Conservation (phyloP, 768 basidiomycete species). For the Pleurotus giganteus region DNA sequence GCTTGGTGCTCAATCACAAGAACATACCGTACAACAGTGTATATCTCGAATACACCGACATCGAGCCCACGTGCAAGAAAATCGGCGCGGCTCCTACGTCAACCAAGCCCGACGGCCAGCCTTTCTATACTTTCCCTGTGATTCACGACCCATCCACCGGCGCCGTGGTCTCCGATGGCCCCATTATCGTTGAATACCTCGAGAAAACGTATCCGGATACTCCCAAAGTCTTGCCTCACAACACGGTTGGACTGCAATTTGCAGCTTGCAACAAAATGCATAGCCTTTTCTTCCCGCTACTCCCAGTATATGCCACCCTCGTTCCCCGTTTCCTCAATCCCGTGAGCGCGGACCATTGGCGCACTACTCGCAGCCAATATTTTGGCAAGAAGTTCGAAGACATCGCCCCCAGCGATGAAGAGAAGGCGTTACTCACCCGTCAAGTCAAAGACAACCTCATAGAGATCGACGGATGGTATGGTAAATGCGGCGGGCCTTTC, state of each 20-base stretch:
- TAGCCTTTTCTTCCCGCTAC: neutral
- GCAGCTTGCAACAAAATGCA: neutral
- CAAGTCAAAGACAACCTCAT: neutral
- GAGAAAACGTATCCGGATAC: constrained; percentile 37
- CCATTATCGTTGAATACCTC: constrained; percentile 37
- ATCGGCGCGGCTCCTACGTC: constrained; percentile 29
- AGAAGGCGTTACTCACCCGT: neutral
- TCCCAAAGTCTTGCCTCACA: neutral
- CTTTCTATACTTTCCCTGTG: constrained; percentile 34
- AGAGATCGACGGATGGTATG: neutral
- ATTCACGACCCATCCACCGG: constrained; percentile 38
- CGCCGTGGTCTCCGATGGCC: constrained; percentile 31
- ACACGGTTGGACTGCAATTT: neutral
- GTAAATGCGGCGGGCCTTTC: neutral
- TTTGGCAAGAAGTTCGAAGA: constrained; percentile 1
- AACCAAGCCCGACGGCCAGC: constrained; percentile 14
- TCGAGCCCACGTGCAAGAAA: constrained; percentile 27
- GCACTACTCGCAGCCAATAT: neutral
- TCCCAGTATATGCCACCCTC: neutral
- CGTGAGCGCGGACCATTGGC: neutral
- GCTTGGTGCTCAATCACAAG: constrained; percentile 18
- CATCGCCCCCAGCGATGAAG: neutral
- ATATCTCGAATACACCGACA: constrained; percentile 42
- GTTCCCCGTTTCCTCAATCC: neutral
- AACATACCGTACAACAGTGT: constrained; percentile 30